Evolutionary conservation across 306 rosid genomes (phyloP).

Genomic region (Malus fusca): DNA sequence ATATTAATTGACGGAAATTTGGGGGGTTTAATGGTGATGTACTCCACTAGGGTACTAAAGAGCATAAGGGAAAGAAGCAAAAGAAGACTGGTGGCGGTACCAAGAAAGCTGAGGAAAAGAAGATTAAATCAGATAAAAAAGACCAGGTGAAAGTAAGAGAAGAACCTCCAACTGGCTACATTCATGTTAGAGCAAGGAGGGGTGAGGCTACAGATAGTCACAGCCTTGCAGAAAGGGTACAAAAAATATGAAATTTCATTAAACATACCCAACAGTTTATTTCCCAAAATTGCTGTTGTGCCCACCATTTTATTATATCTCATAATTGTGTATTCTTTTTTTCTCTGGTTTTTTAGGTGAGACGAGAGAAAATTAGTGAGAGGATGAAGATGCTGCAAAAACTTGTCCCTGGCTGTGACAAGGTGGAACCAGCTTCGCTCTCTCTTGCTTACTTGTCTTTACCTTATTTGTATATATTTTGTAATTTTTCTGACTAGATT

Average conservation of each 20-base stretch:
- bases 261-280: not conserved
- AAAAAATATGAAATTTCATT: not conserved
- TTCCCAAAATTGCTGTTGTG: not conserved
- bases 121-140: conserved; percentile 27
- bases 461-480: not conserved
- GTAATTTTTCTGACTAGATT: conserved; percentile 21
- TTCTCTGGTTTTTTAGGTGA: conserved; percentile 43
- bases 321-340: conserved; percentile 18
- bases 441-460: not conserved
- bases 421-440: conserved; percentile 30
- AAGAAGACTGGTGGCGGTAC: conserved; percentile 33
- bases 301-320: conserved; percentile 8
- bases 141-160: conserved; percentile 36
- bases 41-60: conserved; percentile 29
- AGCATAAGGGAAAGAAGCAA: conserved; percentile 43
- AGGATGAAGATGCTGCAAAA: conserved; percentile 80
- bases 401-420: conserved; percentile 96
- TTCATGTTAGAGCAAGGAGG: conserved; percentile 95
- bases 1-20: not conserved
- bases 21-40: not conserved
- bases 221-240: conserved; percentile 98
- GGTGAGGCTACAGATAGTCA: conserved; percentile 99
- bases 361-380: conserved; percentile 96
- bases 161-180: conserved; percentile 63
- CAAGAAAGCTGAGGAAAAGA: conserved; percentile 22